Percentiles rank a stretch among this genome's conserved stretches.
Conservation (phyloP, 2,329 filamentous ascomycete genomes). For the Neofusicoccum kwambonambiense region DNA sequence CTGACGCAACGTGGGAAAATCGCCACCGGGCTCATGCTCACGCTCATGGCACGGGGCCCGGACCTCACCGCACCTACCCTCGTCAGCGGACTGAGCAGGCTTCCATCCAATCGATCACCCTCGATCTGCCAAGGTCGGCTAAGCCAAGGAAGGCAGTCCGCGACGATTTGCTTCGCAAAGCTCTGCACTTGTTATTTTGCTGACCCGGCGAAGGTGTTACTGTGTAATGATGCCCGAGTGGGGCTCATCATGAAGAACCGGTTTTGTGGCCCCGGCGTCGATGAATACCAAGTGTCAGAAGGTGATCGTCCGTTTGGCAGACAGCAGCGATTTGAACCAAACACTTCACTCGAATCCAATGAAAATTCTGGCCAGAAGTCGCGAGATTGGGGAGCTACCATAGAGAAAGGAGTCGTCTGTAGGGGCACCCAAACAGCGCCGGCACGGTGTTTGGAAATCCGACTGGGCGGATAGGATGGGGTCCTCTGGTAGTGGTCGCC, state of each 20-base stretch:
- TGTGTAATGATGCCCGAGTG: neutral
- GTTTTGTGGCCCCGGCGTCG: neutral
- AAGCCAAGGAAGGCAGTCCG: neutral
- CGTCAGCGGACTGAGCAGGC: neutral
- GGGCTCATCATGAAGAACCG: neutral
- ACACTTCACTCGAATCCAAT: neutral
- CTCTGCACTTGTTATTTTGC: neutral
- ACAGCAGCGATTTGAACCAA: neutral
- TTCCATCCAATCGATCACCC: neutral
- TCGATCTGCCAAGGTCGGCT: conserved; percentile 13
- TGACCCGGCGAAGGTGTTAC: neutral
- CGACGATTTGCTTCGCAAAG: neutral
- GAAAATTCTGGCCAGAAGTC: neutral
- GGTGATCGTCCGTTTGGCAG: neutral
- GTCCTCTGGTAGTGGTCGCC: neutral
- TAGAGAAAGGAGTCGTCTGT: neutral
- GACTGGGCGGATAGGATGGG: neutral
- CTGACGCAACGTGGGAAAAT: neutral
- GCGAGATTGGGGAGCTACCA: neutral
- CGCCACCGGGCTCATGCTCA: neutral
- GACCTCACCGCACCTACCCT: neutral
- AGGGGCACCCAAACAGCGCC: neutral
- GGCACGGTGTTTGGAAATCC: neutral
- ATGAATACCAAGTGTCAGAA: neutral
- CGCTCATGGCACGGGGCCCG: neutral